Conservation (phyloP, 139 green algal species). For the Tetradesmus obliquus region DNA sequence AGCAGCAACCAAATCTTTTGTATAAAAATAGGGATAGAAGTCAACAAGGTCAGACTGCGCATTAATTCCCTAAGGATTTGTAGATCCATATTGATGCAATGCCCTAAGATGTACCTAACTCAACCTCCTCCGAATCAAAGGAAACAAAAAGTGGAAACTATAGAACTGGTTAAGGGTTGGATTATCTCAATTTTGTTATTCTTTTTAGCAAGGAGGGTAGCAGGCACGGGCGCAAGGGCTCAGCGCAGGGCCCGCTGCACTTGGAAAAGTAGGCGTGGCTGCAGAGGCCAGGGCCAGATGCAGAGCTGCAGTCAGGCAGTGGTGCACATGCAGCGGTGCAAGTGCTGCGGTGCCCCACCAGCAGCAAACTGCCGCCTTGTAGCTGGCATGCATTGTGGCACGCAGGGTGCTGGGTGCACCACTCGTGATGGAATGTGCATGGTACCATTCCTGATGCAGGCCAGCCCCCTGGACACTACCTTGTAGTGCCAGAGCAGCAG, state of each 20-base stretch:
- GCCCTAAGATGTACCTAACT: not conserved
- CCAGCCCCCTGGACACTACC: no score
- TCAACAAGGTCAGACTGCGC: not conserved
- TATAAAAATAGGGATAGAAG: constrained; percentile 12
- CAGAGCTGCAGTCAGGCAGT: not conserved
- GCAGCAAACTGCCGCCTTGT: no score
- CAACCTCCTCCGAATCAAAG: not conserved
- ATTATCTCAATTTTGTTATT: not conserved
- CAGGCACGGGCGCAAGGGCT: no score
- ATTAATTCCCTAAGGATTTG: not conserved
- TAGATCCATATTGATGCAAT: not conserved
- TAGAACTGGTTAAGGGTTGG: not conserved
- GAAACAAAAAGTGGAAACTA: not conserved
- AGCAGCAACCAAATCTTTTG: constrained; percentile 23
- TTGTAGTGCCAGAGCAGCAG: no score
- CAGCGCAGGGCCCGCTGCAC: no score
- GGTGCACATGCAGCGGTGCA: not conserved
- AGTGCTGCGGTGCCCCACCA: not conserved
- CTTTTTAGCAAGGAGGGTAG: no score
- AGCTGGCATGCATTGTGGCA: no score
- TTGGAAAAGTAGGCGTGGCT: no score
- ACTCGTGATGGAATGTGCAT: no score
- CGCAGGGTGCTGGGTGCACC: no score
- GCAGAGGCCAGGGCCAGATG: no score
- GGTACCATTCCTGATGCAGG: no score